Percentiles rank a stretch among this genome's conserved stretches.
phyloP scores from a whole-genome alignment of 2,329 filamentous ascomycete species.

The Pseudocercospora crystallina region DNA sequence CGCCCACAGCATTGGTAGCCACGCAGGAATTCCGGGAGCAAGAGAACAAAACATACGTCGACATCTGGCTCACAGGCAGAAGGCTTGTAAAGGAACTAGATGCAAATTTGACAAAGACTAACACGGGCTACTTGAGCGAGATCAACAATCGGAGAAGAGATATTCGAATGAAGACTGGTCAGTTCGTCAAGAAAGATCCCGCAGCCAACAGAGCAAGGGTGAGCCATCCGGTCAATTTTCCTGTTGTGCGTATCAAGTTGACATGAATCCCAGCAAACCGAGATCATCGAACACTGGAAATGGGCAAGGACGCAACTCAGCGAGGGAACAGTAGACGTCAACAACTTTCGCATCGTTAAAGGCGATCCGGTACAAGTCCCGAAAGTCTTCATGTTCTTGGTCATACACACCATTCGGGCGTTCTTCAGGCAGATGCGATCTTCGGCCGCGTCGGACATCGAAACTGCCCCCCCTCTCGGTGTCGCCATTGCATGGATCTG shows the following conservation, averaged over 20 bases:
- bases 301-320: constrained; percentile 8
- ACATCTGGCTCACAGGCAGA: no score
- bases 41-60: constrained; percentile 17
- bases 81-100: no score
- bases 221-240: background rate
- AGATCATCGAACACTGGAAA: constrained; percentile 12
- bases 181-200: constrained; percentile 12
- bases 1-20: constrained; percentile 7
- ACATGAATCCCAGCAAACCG: constrained; percentile 1
- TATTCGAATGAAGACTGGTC: background rate
- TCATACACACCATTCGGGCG: constrained; percentile 74
- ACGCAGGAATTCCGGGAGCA: constrained; percentile 7
- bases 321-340: constrained; percentile 9
- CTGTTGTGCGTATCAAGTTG: no score
- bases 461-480: constrained; percentile 72
- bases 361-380: constrained; percentile 6
- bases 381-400: constrained; percentile 54
- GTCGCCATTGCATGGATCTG: constrained; percentile 74
- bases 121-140: no score
- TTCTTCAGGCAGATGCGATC: constrained; percentile 62
- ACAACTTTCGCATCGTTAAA: constrained; percentile 7
- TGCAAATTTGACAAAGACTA: no score
- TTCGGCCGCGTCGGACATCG: constrained; percentile 40
- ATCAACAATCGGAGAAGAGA: no score
- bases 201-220: constrained; percentile 11